Percentiles rank a stretch among this genome's conserved stretches.
These are phyloP conservation scores for Tulasnella sp. DNA, from an alignment of 768 basidiomycete genomes.

Conservation along the genomic window DNA sequence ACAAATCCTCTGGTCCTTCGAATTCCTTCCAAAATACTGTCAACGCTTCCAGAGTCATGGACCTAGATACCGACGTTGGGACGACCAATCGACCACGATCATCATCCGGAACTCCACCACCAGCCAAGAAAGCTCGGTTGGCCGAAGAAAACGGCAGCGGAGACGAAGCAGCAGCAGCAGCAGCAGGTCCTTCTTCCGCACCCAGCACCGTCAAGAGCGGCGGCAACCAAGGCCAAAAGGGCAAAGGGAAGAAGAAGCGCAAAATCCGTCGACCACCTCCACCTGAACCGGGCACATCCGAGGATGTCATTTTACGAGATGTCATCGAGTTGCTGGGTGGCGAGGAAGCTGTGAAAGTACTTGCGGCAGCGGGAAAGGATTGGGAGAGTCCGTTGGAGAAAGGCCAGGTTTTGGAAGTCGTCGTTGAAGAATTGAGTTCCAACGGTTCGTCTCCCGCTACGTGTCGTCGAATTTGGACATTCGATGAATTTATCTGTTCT, in stretches of 20 bases:
- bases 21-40: not conserved
- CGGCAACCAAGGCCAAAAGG: not conserved
- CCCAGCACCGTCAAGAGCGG: not conserved
- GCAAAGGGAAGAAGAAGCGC: conserved; percentile 29
- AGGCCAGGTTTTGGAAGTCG: conserved; percentile 57
- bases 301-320: conserved; percentile 70
- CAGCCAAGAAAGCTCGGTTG: not conserved
- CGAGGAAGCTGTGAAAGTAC: conserved; percentile 43
- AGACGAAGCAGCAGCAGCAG: not conserved
- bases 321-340: conserved; percentile 57
- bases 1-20: not conserved
- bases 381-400: conserved; percentile 53
- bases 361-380: conserved; percentile 43
- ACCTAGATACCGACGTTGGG: not conserved
- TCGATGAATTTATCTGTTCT: not conserved
- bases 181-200: not conserved
- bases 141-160: not conserved
- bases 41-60: not conserved
- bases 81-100: not conserved
- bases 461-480: not conserved
- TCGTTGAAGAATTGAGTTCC: conserved; percentile 56
- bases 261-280: conserved; percentile 31
- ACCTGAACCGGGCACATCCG: conserved; percentile 59
- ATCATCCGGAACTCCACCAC: not conserved
- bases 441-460: conserved; percentile 38